Evolutionary conservation across 345 rosid genomes (phyloP).

Genomic region (Laguncularia racemosa): DNA sequence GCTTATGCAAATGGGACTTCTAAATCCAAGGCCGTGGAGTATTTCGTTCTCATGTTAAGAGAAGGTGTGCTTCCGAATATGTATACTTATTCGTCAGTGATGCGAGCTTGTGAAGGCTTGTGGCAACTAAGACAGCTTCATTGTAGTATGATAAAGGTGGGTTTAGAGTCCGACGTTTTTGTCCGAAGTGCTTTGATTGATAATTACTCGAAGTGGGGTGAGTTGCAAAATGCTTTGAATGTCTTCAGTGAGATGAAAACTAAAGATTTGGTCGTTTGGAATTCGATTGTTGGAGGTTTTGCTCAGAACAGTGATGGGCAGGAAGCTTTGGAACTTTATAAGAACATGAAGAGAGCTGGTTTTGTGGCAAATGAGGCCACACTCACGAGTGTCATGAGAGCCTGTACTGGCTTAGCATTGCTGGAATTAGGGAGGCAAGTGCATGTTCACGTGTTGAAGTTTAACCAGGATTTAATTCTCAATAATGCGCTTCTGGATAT

Average conservation of each 20-base stretch:
- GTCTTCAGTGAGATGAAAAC: constrained; percentile 56
- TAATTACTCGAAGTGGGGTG: constrained; percentile 51
- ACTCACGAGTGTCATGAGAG: constrained; percentile 58
- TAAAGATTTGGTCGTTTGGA: constrained; percentile 64
- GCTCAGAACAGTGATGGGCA: constrained; percentile 57
- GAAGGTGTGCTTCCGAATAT: constrained; percentile 55
- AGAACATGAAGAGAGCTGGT: constrained; percentile 54
- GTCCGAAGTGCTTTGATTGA: constrained; percentile 72
- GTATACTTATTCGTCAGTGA: constrained; percentile 56
- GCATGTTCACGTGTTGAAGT: constrained; percentile 62
- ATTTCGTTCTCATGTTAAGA: constrained; percentile 39
- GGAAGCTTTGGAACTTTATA: constrained; percentile 49
- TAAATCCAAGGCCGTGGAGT: constrained; percentile 17
- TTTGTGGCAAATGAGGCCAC: constrained; percentile 46
- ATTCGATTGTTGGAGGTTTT: constrained; percentile 60
- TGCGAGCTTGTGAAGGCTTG: constrained; percentile 43
- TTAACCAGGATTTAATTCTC: constrained; percentile 51
- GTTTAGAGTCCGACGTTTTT: constrained; percentile 55
- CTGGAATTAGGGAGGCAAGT: constrained; percentile 62
- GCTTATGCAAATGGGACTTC: constrained; percentile 35
- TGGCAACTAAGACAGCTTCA: constrained; percentile 44
- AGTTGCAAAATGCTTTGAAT: constrained; percentile 25
- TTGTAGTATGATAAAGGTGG: constrained; percentile 39
- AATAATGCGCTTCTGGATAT: constrained; percentile 65
- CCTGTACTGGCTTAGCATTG: constrained; percentile 51